Conservation (phyloP, 306 rosid genomes). For the Cucurbita argyrosperma region DNA sequence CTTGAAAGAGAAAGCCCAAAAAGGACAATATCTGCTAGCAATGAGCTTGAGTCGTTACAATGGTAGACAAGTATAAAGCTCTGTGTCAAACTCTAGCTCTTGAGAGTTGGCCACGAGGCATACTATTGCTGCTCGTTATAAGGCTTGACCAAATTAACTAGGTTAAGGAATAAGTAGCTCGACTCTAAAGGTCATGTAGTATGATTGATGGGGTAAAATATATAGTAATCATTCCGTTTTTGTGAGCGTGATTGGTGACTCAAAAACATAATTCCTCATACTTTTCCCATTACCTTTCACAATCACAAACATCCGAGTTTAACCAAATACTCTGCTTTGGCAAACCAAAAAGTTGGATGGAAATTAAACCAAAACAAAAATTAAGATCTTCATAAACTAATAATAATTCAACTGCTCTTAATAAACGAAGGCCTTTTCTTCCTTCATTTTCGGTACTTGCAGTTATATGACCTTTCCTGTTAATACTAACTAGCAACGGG, state of each 20-base stretch:
- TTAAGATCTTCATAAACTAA: background rate
- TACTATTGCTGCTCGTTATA: no score
- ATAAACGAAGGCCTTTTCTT: background rate
- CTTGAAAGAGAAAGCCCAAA: no score
- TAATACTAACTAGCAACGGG: slow-evolving; percentile 21
- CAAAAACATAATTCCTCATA: background rate
- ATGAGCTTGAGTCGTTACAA: no score
- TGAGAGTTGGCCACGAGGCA: no score
- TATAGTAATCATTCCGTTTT: background rate
- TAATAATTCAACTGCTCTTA: background rate
- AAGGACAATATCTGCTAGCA: no score
- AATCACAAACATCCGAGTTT: background rate
- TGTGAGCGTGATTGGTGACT: background rate
- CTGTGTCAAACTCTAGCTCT: no score
- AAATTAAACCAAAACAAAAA: background rate
- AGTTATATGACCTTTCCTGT: background rate
- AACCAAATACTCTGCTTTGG: background rate
- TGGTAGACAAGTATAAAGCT: no score
- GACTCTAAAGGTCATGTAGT: background rate
- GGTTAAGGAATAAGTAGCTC: background rate
- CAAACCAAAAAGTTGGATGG: background rate
- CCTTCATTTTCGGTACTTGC: background rate
- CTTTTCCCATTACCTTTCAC: background rate
- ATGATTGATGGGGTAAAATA: background rate
- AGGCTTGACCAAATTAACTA: no score